Evolutionary conservation across 2,329 filamentous ascomycete genomes (phyloP), one percentile per base, ranked within the genome.

Genomic region (Colletotrichum zoysiae): DNA sequence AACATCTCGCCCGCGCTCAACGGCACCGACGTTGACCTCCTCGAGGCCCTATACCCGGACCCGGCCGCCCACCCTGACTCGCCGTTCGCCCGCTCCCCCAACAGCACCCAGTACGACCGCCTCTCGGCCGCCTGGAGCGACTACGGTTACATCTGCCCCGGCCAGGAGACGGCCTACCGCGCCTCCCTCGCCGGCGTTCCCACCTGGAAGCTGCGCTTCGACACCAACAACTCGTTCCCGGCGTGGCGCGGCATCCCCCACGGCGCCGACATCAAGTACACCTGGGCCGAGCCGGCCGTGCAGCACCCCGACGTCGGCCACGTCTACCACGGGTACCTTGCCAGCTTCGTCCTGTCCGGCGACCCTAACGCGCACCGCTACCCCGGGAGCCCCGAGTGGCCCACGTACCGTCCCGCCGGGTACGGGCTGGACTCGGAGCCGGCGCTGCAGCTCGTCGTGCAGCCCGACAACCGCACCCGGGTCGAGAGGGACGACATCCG

Each of bases 121-220:
- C 62, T 86, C 5, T 78, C 81, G 0, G 83, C 83, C 1, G 82
- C 85, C 0, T 82, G 80, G 79, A 81, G 81, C 18, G 84, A 86
- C 74, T 85, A 83, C 61, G 83, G 80, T 40, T 85, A 85, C 69
- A 81, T 83, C 20, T 85, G 83, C 26, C 79, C 84, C 0, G 81
- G 80, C 0, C 83, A 85, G n/a, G 84, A 85, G 69, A 85, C 83
- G 0, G 82, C 83, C 1, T 78, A 82, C 90, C 76, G 80, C 91
- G 0, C 0, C 35, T 35, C 35, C 6, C 35, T 35, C 35, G 35
- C 35, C 89, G 91, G 77, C 91, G 91, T 20, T 91, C 90, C 0
- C 91, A 93, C 0, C 81, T 95, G 64, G 80, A 96, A 0, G 94
- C 93, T 30, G 95, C 93, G 0, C 92, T 94, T 81, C 44, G 78